Evolutionary conservation across 2,329 filamentous ascomycete species (phyloP), one percentile per base, ranked within the genome.

Genomic region (Aciculosporium take): DNA sequence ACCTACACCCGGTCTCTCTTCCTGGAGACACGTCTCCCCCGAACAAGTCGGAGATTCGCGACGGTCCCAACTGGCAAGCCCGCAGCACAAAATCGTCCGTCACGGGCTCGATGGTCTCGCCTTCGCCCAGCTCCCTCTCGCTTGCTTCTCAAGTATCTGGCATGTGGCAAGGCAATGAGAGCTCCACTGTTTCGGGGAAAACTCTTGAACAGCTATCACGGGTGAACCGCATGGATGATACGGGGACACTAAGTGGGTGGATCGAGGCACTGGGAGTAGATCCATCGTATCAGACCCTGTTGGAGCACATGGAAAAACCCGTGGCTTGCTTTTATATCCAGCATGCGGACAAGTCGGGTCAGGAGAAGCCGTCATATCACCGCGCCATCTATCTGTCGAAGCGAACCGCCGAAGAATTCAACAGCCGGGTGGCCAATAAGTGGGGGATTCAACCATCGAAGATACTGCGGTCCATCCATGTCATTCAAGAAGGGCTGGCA

Each of bases 211-310:
- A 83, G 33, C 68, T 69, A 0, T 71, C 65, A 1, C 68, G 65
- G 42, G 54, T 77, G 34, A 60, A 58, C 41, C 69, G 71, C 49
- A 69, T 68, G 0, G 76, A 79, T 40, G 73, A 76, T 18, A 65
- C 74, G 28, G 80, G 80, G 8, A 76, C 72, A 20, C 65, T 87
- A 23, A 81, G 76, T 45, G 82, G 84, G 5, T 94, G 83, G 79
- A 91, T 96, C 47, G 87, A 95, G 56, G 86, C 87, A 1, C 64
- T 94, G 7, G 91, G 86, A 25, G 85, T 96, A n/a, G 91, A 96
- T 56, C 68, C 79, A 13, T 74, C 72, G 2, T 98, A 96, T 56
- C 76, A 81, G 44, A 81, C 91, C 34, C 88, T 88, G 1, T 64
- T 72, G 1, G 84, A 93, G 52, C 75, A 73, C 43, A 65, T 71